Evolutionary conservation across 1,284 basidiomycete genomes (phyloP), one percentile per base, ranked within the genome.

Genomic region (Cutaneotrichosporon cavernicola): DNA sequence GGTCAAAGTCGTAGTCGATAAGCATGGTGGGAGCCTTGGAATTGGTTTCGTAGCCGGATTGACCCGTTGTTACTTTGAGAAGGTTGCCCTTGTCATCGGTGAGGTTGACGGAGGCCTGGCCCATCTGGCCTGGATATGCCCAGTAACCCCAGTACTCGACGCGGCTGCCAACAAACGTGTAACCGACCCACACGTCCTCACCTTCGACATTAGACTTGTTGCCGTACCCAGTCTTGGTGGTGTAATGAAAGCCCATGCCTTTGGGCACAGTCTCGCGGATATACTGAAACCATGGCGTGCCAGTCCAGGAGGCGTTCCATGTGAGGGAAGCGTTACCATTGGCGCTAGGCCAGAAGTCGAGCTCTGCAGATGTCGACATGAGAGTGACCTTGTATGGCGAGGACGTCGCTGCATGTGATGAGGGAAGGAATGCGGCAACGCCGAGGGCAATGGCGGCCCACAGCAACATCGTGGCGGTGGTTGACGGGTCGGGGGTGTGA

Each of bases 91-190:
- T 5, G 9, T 40, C 53, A 22, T 56, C 53, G 36, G 53, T 56
- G 5, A 56, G 18, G 34, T 38, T 56, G 21, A 56, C n/a, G 7
- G 34, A 22, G 0, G 34, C 53, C 34, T 38, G 21, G 5, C 53
- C 53, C 5, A 5, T 18, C 36, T 21, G 53, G 34, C 36, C 53
- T 8, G 53, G 53, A 11, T 21, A n/a, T 9, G 34, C 53, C 53
- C 53, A 56, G 34, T 26, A 40, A 3, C 53, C 53, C 34, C 36
- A 56, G 53, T 38, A 56, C 34, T 56, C 53, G n/a, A 56, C 26
- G 36, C 34, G n/a, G 6, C 21, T 34, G 11, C 53, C 53, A 21
- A 22, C n/a, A 14, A 56, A 56, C 1, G 53, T 56, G 53, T 56
- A 56, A 2, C 53, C 53, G n/a, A 56, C 53, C 53, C 53, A 56